Evolutionary conservation across 1,139 yeast species (phyloP).

Genomic region (Blastobotrys apis): DNA sequence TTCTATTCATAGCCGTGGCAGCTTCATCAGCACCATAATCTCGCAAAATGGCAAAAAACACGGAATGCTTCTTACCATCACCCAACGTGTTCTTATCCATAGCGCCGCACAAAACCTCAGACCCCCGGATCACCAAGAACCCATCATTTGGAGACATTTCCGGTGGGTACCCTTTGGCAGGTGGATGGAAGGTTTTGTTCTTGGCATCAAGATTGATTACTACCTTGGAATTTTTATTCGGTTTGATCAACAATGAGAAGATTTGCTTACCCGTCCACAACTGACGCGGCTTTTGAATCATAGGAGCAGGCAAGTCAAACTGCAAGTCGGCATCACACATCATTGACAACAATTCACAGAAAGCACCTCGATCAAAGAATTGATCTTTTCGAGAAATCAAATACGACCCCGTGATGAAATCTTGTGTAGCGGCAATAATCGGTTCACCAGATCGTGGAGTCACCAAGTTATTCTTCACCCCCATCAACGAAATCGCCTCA

Average conservation of each 20-base stretch:
- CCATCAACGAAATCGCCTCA: conserved; percentile 96
- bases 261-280: conserved; percentile 98
- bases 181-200: conserved; percentile 79
- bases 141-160: conserved; percentile 99
- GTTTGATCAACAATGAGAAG: conserved; percentile 79
- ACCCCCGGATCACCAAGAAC: conserved; percentile 82
- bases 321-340: conserved; percentile 91
- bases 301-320: conserved; percentile 93
- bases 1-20: conserved; percentile 93
- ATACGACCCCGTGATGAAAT: conserved; percentile 95
- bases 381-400: conserved; percentile 90
- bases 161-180: conserved; percentile 63
- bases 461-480: conserved; percentile 87
- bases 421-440: conserved; percentile 98
- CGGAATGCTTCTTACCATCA: conserved; percentile 97
- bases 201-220: conserved; percentile 90
- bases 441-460: conserved; percentile 99
- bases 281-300: conserved; percentile 80
- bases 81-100: conserved; percentile 97
- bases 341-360: conserved; percentile 82
- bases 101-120: conserved; percentile 83
- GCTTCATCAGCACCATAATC: conserved; percentile 97
- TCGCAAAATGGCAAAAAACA: conserved; percentile 87
- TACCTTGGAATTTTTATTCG: conserved; percentile 71
- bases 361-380: conserved; percentile 81